Evolutionary conservation across 2,329 filamentous ascomycete species (phyloP).

Genomic region (Sarocladiaceae sp.): DNA sequence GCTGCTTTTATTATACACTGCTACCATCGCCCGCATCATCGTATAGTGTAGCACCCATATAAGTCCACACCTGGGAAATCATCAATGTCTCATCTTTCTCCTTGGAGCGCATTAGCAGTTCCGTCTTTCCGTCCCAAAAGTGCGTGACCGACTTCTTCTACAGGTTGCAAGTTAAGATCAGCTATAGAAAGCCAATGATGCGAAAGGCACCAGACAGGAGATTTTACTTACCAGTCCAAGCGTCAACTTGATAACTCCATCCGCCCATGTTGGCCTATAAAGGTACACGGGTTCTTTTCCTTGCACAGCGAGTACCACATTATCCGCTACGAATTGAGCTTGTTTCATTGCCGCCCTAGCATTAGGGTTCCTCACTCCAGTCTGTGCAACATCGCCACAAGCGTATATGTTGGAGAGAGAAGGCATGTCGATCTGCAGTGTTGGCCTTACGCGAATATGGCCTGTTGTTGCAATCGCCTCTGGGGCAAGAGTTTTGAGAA

Average conservation of each 20-base stretch:
- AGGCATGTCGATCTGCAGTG: constrained; percentile 51
- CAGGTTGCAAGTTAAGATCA: not conserved
- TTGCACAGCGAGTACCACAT: constrained; percentile 46
- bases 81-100: constrained; percentile 41
- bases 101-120: constrained; percentile 35
- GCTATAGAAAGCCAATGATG: constrained; percentile 6
- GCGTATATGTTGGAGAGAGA: constrained; percentile 51
- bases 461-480: constrained; percentile 39
- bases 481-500: constrained; percentile 40
- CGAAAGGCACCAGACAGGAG: not conserved
- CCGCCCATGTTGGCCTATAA: constrained; percentile 41
- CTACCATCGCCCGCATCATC: constrained; percentile 24
- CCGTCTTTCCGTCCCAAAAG: constrained; percentile 37
- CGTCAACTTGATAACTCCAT: constrained; percentile 49
- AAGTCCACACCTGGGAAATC: constrained; percentile 36
- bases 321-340: constrained; percentile 47
- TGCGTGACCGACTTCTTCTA: constrained; percentile 42
- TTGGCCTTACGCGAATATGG: constrained; percentile 49
- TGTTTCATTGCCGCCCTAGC: constrained; percentile 52
- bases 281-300: constrained; percentile 31
- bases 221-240: constrained; percentile 41
- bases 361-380: constrained; percentile 42
- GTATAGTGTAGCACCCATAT: constrained; percentile 41
- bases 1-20: not conserved
- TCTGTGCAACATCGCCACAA: constrained; percentile 60